A percentile compares a stretch with the other conserved stretches of the same genome.
Evolutionary conservation across 257 asterid genomes (phyloP).

Genomic region (Fraxinus cuspidata): DNA sequence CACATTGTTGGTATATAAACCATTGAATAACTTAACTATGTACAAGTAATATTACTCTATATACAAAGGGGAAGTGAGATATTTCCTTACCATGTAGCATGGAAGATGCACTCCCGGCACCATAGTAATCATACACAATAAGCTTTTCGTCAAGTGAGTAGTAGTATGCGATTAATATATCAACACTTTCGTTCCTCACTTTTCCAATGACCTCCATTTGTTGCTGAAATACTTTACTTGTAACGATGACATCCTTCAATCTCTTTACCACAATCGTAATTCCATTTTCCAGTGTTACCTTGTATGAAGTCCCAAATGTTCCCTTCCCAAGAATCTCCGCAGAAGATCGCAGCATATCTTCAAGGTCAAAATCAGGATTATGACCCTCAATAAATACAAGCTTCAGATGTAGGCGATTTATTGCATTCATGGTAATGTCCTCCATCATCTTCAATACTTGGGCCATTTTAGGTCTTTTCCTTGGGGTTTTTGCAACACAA

Average conservation of each 20-base stretch:
- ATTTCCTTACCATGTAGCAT: conserved; percentile 34
- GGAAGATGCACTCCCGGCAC: conserved; percentile 27
- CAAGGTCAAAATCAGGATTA: conserved; percentile 31
- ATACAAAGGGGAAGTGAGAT: neutral
- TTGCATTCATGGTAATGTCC: neutral
- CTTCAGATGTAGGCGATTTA: neutral
- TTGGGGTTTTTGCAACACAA: neutral
- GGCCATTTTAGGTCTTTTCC: neutral
- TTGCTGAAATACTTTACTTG: conserved; percentile 29
- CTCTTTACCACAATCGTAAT: conserved; percentile 31
- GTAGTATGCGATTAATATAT: conserved; percentile 27
- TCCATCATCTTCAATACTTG: neutral
- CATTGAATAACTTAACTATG: too few species aligned
- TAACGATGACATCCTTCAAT: conserved; percentile 26
- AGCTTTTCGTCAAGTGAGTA: conserved; percentile 36
- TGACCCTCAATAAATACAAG: conserved; percentile 30
- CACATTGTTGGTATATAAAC: too few species aligned
- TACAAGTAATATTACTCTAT: neutral
- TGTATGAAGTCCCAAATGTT: conserved; percentile 32
- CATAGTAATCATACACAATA: conserved; percentile 30
- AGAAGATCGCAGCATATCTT: conserved; percentile 32
- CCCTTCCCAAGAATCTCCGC: conserved; percentile 36
- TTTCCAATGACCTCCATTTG: conserved; percentile 34
- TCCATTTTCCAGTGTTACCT: conserved; percentile 28
- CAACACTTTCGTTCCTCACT: conserved; percentile 26